Evolutionary conservation across 805 yeast genomes (phyloP).

Genomic region (Saccharomycodes ludwigii): DNA sequence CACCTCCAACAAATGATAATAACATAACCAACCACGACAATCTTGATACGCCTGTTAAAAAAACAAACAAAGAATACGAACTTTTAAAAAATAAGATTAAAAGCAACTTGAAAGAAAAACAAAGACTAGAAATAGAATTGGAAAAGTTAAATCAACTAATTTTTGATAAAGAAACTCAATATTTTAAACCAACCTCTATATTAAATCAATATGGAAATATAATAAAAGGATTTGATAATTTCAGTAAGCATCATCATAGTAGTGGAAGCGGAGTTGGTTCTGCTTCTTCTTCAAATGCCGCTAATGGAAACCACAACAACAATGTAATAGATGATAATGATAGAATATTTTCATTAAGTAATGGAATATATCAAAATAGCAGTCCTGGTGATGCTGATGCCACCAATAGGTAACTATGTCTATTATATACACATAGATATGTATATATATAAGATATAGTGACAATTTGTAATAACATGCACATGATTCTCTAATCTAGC

Average conservation of each 20-base stretch:
- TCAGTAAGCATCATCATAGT: conserved; percentile 4
- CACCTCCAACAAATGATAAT: too few relatives aligned
- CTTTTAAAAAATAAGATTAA: neutral
- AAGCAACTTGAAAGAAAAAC: neutral
- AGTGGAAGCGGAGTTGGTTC: conserved; percentile 1
- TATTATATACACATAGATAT: too few relatives aligned
- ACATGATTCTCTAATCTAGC: too few relatives aligned
- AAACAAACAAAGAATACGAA: neutral
- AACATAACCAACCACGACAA: too few relatives aligned
- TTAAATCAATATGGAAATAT: conserved; percentile 7
- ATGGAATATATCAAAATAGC: conserved; percentile 4
- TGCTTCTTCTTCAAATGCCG: neutral
- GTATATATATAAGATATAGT: too few relatives aligned
- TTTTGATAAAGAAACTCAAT: conserved; percentile 6
- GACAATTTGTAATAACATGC: too few relatives aligned
- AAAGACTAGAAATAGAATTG: neutral
- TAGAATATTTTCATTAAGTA: conserved; percentile 5
- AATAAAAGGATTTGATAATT: conserved; percentile 5
- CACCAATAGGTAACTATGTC: too few relatives aligned
- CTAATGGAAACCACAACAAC: neutral
- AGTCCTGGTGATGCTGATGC: too few relatives aligned
- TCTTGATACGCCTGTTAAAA: too few relatives aligned
- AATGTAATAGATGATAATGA: conserved; percentile 3
- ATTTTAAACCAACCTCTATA: too few relatives aligned
- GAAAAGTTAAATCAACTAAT: conserved; percentile 5